phyloP scores from a whole-genome alignment of 2,329 filamentous ascomycete genomes.

The Penicillium sp. region DNA sequence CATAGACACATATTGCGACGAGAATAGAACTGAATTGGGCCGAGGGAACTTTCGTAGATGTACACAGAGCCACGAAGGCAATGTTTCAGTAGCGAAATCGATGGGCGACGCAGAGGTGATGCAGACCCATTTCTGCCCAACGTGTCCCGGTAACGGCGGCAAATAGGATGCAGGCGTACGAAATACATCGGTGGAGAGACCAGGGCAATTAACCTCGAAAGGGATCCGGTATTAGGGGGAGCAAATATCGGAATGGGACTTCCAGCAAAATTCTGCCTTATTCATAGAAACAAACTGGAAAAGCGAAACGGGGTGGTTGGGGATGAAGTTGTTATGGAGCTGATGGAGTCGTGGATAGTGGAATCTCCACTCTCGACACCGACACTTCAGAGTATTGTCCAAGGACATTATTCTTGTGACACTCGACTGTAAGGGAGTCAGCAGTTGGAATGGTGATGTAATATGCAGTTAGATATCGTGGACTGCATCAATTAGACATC shows the following conservation, averaged over 20 bases:
- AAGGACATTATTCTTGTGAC: neutral
- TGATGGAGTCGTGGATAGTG: constrained; percentile 6
- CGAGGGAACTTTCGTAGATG: neutral
- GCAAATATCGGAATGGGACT: constrained; percentile 1
- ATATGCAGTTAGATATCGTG: constrained; percentile 4
- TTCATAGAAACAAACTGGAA: constrained; percentile 3
- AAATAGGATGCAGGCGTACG: constrained; percentile 22
- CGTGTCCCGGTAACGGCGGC: constrained; percentile 19
- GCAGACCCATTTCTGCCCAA: constrained; percentile 30
- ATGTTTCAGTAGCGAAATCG: constrained; percentile 6
- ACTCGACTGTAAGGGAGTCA: constrained; percentile 10
- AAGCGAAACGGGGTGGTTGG: constrained; percentile 5
- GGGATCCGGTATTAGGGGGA: neutral
- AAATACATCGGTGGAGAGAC: constrained; percentile 18
- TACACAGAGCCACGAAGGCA: constrained; percentile 3
- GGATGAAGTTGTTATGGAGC: constrained; percentile 9
- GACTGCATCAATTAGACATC: constrained; percentile 4
- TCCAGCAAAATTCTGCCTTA: neutral
- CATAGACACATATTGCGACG: neutral
- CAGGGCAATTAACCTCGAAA: constrained; percentile 11
- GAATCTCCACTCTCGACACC: constrained; percentile 19
- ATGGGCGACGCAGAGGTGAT: constrained; percentile 13
- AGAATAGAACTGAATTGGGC: neutral
- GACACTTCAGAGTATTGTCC: constrained; percentile 17
- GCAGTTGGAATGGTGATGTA: constrained; percentile 16